Base-by-base conservation (phyloP, 1,284 basidiomycete genomes). In the Blastosporella zonata region DNA sequence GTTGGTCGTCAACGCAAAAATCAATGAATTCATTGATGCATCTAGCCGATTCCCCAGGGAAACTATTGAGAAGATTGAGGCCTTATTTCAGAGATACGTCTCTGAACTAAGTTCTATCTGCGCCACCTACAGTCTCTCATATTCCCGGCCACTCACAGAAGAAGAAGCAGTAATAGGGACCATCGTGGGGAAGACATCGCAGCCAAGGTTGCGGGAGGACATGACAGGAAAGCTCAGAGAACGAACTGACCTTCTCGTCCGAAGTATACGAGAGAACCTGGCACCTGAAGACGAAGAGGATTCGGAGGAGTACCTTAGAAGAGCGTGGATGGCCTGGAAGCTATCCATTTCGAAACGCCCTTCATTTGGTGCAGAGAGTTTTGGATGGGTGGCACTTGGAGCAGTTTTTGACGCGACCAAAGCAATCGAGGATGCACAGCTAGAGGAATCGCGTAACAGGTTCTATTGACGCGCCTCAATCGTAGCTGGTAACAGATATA, bases 101-200 rank as follows among this genome's bases (percentile, higher is more conserved):
- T 69, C 70, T 1, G 72, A 77, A 43, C 60, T 85, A 36, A 72
- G 70, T 35, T 64, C 62, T 6, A 77, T 81, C 18, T 82, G 80
- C 52, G 62, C 67, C 20, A 64, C 69, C 10, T 67, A 78, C 57
- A 73, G 74, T 2, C 63, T 84, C 1, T 77, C 75, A 12, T 67
- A 67, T 33, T 55, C 62, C 6, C 69, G 67, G 25, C 62, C 72
- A 55, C 64, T 85, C 3, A 75, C 77, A 3, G 81, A 87, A 58
- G 81, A 78, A 56, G 82, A 86, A 60, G 80, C 72, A 0, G 63
- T 82, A 3, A 63, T 84, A 17, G 82, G 83, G 1, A 83, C 82
- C 0, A 84, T 85, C 49, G 68, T 77, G 0, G 78, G 78, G 22
- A 81, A 81, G 51, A 77, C 70, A 7, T 75, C 79, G 0, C 78